These are phyloP conservation scores for Aspergillus tanneri DNA, from an alignment of 2,329 filamentous ascomycete genomes.

Conservation along the genomic window DNA sequence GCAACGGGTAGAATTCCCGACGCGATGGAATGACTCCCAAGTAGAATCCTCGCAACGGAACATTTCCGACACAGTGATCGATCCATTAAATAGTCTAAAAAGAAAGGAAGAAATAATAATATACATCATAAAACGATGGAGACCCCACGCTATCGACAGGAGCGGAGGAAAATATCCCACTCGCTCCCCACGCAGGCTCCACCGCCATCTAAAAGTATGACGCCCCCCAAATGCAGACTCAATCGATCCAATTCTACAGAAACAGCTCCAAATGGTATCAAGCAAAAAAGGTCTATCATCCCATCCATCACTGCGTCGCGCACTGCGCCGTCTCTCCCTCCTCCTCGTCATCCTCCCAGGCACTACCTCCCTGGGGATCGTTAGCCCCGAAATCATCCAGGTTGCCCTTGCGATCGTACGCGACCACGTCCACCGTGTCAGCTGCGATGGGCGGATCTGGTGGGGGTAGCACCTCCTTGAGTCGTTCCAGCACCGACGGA, in stretches of 20 bases:
- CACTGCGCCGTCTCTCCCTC: slow-evolving; percentile 49
- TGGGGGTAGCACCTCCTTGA: slow-evolving; percentile 73
- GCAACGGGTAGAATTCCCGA: too few species aligned
- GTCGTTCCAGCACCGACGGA: slow-evolving; percentile 66
- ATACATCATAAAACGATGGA: not conserved
- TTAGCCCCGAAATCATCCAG: slow-evolving; percentile 65
- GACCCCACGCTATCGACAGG: slow-evolving; percentile 2
- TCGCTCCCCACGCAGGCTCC: not conserved
- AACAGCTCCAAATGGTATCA: too few species aligned
- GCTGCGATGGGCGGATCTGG: slow-evolving; percentile 62
- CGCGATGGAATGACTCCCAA: too few species aligned
- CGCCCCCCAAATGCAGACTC: not conserved
- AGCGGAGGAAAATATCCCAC: not conserved
- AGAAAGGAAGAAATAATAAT: slow-evolving; percentile 7
- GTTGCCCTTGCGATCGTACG: slow-evolving; percentile 78
- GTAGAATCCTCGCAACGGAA: too few species aligned
- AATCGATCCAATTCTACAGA: not conserved
- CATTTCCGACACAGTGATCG: too few species aligned
- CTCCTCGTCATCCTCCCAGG: slow-evolving; percentile 53
- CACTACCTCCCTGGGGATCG: slow-evolving; percentile 43
- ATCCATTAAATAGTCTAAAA: too few species aligned
- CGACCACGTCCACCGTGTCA: slow-evolving; percentile 80
- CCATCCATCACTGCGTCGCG: slow-evolving; percentile 45
- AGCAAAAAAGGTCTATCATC: too few species aligned
- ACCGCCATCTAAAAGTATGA: not conserved